Conservation (phyloP, 148 eudicot genomes). For the Rhododendron kiyosumense region DNA sequence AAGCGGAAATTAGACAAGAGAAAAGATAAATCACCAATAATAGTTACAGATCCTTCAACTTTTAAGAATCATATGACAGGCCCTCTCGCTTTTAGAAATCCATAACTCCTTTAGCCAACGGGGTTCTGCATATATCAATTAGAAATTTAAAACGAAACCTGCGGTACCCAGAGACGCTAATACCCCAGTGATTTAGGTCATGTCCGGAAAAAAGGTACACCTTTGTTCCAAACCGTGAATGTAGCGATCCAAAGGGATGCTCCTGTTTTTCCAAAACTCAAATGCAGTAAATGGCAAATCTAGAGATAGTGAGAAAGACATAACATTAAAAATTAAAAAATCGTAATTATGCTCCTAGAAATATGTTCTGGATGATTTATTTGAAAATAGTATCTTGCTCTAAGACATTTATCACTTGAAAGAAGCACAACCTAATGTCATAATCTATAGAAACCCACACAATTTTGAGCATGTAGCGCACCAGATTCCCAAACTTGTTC, state of each 20-base stretch:
- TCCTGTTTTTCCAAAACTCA: not conserved
- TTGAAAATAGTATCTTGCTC: not conserved
- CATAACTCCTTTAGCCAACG: not conserved
- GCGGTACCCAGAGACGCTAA: not conserved
- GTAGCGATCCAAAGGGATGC: not conserved
- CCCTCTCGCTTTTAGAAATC: not conserved
- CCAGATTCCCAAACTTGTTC: not conserved
- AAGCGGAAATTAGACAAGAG: not conserved
- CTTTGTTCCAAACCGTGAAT: not conserved
- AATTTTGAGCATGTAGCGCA: not conserved
- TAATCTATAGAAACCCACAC: too few species aligned
- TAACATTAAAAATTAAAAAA: not conserved
- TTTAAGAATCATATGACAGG: not conserved
- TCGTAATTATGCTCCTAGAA: not conserved
- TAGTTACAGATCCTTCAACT: not conserved
- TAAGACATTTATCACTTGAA: not conserved
- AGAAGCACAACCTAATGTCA: not conserved
- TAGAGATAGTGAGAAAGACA: not conserved
- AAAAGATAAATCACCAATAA: not conserved
- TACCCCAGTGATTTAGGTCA: not conserved
- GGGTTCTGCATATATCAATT: not conserved
- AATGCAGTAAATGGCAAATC: not conserved
- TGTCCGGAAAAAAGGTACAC: not conserved
- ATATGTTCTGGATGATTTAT: not conserved
- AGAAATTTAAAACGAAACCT: not conserved